Evolutionary conservation across 1,284 basidiomycete genomes (phyloP).

Genomic region (Wallemia hederae): DNA sequence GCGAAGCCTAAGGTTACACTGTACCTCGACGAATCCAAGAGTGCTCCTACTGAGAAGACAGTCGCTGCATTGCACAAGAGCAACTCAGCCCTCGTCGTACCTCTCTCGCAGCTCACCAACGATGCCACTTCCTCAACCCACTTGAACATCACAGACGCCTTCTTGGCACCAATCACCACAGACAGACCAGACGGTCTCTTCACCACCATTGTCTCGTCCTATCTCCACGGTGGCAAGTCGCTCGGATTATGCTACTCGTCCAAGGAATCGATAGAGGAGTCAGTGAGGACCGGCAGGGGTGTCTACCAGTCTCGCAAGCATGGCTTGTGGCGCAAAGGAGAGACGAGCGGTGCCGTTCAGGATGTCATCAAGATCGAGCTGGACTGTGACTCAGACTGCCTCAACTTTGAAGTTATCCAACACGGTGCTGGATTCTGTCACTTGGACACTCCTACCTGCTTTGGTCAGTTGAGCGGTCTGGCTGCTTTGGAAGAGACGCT

Average conservation of each 20-base stretch:
- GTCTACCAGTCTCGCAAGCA: conserved; percentile 92
- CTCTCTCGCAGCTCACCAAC: conserved; percentile 38
- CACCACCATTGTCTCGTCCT: conserved; percentile 55
- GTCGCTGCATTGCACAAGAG: conserved; percentile 12
- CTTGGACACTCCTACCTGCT: conserved; percentile 56
- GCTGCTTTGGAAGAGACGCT: conserved; percentile 58
- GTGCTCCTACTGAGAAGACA: conserved; percentile 18
- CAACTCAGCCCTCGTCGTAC: conserved; percentile 38
- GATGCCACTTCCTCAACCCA: conserved; percentile 25
- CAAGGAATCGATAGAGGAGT: conserved; percentile 49
- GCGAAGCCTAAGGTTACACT: conserved; percentile 27
- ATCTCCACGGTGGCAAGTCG: conserved; percentile 37
- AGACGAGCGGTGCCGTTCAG: conserved; percentile 80
- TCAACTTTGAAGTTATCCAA: conserved; percentile 79
- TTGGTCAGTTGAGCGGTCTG: conserved; percentile 38
- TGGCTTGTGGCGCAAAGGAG: conserved; percentile 90
- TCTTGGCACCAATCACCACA: conserved; percentile 48
- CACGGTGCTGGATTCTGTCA: conserved; percentile 85
- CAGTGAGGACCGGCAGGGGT: conserved; percentile 62
- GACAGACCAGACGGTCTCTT: conserved; percentile 80
- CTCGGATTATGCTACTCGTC: conserved; percentile 98
- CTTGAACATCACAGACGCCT: conserved; percentile 54
- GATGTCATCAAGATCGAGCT: conserved; percentile 49
- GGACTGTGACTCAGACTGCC: conserved; percentile 78
- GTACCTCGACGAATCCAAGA: conserved; percentile 15